phyloP scores from a whole-genome alignment of 306 rosid species.

The Quercus robur region DNA sequence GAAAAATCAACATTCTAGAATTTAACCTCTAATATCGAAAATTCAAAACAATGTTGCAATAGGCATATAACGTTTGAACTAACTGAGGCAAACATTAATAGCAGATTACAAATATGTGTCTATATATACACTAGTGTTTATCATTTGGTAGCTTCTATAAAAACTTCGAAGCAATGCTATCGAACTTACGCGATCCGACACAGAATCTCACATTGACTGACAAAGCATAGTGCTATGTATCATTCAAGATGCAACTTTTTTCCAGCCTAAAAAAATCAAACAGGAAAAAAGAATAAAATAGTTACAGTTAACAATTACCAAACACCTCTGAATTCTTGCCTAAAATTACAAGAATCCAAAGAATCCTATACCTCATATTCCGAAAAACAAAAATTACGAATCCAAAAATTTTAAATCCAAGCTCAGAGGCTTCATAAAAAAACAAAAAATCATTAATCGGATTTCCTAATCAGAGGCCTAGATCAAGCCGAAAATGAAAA shows the following conservation, averaged over 20 bases:
- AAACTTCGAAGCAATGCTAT: background rate
- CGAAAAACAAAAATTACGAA: background rate
- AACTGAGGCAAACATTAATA: no score
- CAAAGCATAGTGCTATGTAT: background rate
- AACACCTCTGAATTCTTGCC: no score
- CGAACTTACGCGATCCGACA: background rate
- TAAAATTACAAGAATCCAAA: background rate
- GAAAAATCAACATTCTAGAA: no score
- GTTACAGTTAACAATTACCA: no score
- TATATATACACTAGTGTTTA: background rate
- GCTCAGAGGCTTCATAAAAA: no score
- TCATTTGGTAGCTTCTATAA: background rate
- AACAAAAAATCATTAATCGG: constrained; percentile 3
- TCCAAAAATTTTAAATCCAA: background rate
- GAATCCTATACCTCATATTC: background rate
- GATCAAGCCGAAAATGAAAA: background rate
- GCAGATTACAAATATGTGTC: no score
- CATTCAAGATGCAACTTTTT: background rate
- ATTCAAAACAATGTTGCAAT: no score
- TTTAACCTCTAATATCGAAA: no score
- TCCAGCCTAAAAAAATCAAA: background rate
- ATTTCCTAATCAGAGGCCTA: background rate
- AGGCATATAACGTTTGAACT: no score
- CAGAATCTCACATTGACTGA: background rate
- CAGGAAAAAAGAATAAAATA: no score